A percentile compares a stretch with the other conserved stretches of the same genome.
Evolutionary conservation across 257 asterid genomes (phyloP).

Genomic region (Jasminum sambac): DNA sequence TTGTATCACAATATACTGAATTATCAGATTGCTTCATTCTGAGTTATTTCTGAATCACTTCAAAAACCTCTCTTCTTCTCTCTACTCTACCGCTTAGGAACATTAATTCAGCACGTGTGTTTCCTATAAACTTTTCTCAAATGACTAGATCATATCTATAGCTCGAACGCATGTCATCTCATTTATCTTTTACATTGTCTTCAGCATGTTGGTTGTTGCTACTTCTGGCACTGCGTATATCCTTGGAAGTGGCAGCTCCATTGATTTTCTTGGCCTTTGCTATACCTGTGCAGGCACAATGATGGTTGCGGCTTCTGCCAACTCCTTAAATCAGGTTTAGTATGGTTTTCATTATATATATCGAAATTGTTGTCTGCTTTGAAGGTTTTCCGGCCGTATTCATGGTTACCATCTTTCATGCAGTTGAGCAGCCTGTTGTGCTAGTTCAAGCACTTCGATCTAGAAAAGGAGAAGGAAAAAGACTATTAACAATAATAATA

Average conservation of each 20-base stretch:
- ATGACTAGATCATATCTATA: background rate
- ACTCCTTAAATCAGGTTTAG: slow-evolving; percentile 84
- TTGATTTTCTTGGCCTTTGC: slow-evolving; percentile 87
- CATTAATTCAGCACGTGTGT: background rate
- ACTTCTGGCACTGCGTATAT: slow-evolving; percentile 94
- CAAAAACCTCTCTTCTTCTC: background rate
- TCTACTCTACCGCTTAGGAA: background rate
- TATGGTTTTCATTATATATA: background rate
- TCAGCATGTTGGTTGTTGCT: slow-evolving; percentile 95
- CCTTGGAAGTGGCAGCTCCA: slow-evolving; percentile 84
- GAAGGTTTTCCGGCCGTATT: slow-evolving; percentile 6
- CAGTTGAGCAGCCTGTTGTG: background rate
- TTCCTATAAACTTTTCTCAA: background rate
- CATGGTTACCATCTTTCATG: no score
- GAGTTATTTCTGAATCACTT: background rate
- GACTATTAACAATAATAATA: background rate
- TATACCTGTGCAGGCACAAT: slow-evolving; percentile 97
- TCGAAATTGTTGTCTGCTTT: slow-evolving; percentile 5
- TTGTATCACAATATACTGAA: background rate
- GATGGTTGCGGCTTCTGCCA: slow-evolving; percentile 99
- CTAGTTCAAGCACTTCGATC: background rate
- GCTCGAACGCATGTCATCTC: background rate
- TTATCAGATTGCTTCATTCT: background rate
- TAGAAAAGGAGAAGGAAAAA: background rate
- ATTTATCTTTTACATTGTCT: slow-evolving; percentile 25